Evolutionary conservation across 2,329 filamentous ascomycete genomes (phyloP).

Genomic region (Paramyrothecium sp.): DNA sequence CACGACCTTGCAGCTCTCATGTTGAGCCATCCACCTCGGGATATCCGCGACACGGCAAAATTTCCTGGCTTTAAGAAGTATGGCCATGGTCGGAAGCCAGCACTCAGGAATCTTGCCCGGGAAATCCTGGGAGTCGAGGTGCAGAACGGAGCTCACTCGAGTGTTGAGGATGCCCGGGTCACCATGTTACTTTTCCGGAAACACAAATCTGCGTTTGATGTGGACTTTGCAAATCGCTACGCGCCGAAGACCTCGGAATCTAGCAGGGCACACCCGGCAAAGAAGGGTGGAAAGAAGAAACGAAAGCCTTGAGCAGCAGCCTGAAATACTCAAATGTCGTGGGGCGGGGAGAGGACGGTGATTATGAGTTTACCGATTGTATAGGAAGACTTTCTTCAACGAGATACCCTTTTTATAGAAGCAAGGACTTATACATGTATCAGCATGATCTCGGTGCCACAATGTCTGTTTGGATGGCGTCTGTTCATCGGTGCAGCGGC

Average conservation of each 20-base stretch:
- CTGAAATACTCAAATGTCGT: background rate
- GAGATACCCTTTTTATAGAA: too few relatives aligned
- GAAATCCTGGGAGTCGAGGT: constrained; percentile 61
- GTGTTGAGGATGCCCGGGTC: constrained; percentile 77
- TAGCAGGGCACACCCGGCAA: constrained; percentile 30
- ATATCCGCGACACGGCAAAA: constrained; percentile 82
- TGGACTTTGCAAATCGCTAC: constrained; percentile 71
- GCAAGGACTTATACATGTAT: background rate
- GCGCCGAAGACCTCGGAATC: constrained; percentile 30
- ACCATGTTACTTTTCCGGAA: constrained; percentile 86
- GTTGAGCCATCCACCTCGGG: constrained; percentile 73
- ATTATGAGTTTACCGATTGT: background rate
- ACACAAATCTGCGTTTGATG: constrained; percentile 82
- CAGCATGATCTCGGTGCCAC: background rate
- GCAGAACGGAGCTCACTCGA: constrained; percentile 63
- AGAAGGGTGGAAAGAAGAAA: constrained; percentile 38
- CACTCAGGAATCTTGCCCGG: constrained; percentile 56
- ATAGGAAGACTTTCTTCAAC: too few relatives aligned
- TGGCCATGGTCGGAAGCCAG: constrained; percentile 66
- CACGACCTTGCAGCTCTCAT: constrained; percentile 76
- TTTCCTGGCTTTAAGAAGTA: constrained; percentile 72
- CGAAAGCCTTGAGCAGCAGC: constrained; percentile 22
- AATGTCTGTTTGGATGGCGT: background rate
- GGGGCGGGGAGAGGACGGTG: background rate
- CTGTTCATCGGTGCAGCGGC: too few relatives aligned